phyloP scores from a whole-genome alignment of 306 rosid species.

The Trichosanthes cucumerina region DNA sequence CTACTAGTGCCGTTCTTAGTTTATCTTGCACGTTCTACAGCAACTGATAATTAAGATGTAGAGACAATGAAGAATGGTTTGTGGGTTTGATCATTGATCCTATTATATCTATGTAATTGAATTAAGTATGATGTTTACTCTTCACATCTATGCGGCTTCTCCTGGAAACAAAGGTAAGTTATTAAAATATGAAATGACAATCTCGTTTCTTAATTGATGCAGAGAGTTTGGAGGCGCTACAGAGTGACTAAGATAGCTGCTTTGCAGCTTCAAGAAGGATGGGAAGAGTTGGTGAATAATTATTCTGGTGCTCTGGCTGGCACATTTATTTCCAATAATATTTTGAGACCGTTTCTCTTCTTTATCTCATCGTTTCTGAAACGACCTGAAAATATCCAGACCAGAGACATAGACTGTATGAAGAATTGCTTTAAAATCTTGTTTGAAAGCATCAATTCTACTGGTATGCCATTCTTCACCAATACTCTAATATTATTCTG shows the following conservation, averaged over 20 bases:
- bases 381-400: slow-evolving; percentile 27
- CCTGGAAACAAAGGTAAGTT: neutral
- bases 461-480: slow-evolving; percentile 37
- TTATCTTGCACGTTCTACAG: neutral
- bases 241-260: slow-evolving; percentile 43
- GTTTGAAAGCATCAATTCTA: slow-evolving; percentile 62
- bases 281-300: slow-evolving; percentile 51
- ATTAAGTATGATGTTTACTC: neutral
- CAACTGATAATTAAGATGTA: neutral
- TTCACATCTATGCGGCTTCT: neutral
- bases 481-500: neutral
- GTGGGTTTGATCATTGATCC: neutral
- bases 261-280: slow-evolving; percentile 55
- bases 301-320: slow-evolving; percentile 32
- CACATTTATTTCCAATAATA: slow-evolving; percentile 37
- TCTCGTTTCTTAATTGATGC: slow-evolving; percentile 9
- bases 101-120: neutral
- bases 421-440: slow-evolving; percentile 55
- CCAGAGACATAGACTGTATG: slow-evolving; percentile 35
- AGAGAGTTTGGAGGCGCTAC: slow-evolving; percentile 92
- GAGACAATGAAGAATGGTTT: neutral
- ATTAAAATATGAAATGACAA: neutral
- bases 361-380: slow-evolving; percentile 41
- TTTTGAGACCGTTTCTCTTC: slow-evolving; percentile 83
- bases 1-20: neutral